Evolutionary conservation across 345 rosid species (phyloP), one percentile per base, ranked within the genome.

Genomic region (Xanthoceras sorbifolium): DNA sequence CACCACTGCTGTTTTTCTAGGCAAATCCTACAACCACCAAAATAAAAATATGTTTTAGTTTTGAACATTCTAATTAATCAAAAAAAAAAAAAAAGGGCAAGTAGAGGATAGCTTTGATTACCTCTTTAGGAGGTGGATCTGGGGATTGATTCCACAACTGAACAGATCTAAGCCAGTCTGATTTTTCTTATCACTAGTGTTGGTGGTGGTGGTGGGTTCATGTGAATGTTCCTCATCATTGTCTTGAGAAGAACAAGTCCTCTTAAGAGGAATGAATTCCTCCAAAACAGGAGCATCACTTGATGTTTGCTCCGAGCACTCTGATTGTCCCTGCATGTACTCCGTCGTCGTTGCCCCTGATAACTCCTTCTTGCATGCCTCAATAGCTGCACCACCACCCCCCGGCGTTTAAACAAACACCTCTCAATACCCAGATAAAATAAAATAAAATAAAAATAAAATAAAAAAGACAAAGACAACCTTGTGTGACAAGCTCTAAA

Each of bases 91-190:
- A 54, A 20, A 55, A 25, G 40, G 31, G 18, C 12, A 31, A 17
- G 48, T 15, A 3, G 23, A 42, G n/a, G 17, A 20, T 42, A 15
- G 2, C 69, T 5, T 0, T 9, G 2, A 3, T 10, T 74, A 90
- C 94, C 85, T 85, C 87, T 67, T 82, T 82, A 1, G 71, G 62
- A 25, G 79, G 76, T 28, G 83, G 90, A 91, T 90, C 94, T 72
- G 92, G 86, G 62, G 89, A 85, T 22, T 85, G 95, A 55, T 92
- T 90, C 99, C 98, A 96, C 62, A 96, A 77, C 86, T 91, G 99
- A 64, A 90, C 97, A 87, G 98, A 93, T 88, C 92, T 89, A 86
- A 96, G 99, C 99, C 99, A 96, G 57, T 96, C 98, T 0, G 98
- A 91, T 85, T 93, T 93, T 83, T 89, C 77, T 83, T 90, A 32